Evolutionary conservation across 169 alveolate genomes (phyloP).

Genomic region (Ichthyophthirius multifiliis): DNA sequence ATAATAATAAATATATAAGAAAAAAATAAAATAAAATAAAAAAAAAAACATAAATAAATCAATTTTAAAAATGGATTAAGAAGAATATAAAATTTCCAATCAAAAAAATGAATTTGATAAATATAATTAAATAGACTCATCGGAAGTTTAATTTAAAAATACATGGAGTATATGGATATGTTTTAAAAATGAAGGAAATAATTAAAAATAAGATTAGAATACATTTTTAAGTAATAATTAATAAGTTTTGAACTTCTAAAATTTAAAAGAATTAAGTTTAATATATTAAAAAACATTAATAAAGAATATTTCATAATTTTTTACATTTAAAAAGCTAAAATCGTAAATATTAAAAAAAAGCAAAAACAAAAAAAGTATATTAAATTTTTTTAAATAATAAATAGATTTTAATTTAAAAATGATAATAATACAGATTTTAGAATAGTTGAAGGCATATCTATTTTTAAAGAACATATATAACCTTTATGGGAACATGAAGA

Average conservation of each 20-base stretch:
- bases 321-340: not conserved
- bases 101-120: no score
- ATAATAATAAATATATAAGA: no score
- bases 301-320: not conserved
- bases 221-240: not conserved
- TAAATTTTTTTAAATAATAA: not conserved
- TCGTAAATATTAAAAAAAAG: not conserved
- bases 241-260: not conserved
- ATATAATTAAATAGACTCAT: no score
- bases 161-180: no score
- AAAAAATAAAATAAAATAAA: no score
- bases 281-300: not conserved
- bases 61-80: no score
- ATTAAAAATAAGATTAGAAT: not conserved
- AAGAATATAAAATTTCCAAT: no score
- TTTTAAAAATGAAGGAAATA: no score
- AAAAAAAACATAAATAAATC: no score
- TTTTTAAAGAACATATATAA: not conserved
- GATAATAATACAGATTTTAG: not conserved
- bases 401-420: not conserved
- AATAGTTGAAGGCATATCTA: not conserved
- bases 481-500: slow-evolving; percentile 7
- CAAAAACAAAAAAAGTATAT: not conserved
- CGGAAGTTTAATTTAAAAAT: no score
- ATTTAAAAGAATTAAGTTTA: not conserved